Percentiles rank a stretch among this genome's conserved stretches.
These are phyloP conservation scores for Isabelozyma heimii DNA, from an alignment of 805 yeast species.

Conservation along the genomic window DNA sequence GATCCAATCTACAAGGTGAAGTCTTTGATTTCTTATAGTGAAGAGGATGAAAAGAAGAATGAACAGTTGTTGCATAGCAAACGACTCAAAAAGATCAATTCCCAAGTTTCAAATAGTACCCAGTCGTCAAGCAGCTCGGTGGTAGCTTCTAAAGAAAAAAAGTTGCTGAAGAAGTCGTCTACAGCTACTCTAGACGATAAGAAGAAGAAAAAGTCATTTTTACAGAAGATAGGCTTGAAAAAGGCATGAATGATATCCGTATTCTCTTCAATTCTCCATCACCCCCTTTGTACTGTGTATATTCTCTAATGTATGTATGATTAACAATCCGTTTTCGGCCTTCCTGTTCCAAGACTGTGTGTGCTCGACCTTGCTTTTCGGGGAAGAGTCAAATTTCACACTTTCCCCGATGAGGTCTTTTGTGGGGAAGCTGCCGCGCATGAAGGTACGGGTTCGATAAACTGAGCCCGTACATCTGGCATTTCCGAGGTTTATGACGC, in stretches of 20 bases:
- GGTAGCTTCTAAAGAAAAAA: background rate
- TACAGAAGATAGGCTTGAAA: constrained; percentile 23
- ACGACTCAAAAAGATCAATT: constrained; percentile 1
- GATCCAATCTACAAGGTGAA: constrained; percentile 38
- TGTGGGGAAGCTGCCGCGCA: background rate
- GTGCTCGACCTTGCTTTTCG: too few species aligned
- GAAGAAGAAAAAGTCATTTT: constrained; percentile 16
- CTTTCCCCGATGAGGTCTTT: background rate
- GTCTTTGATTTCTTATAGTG: constrained; percentile 33
- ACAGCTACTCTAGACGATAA: constrained; percentile 5
- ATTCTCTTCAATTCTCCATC: background rate
- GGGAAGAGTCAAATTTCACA: background rate
- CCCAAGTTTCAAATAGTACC: constrained; percentile 1
- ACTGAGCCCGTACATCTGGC: background rate
- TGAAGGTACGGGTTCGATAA: background rate
- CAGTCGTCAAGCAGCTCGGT: background rate
- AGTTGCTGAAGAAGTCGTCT: background rate
- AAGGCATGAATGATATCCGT: constrained; percentile 7
- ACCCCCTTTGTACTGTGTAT: background rate
- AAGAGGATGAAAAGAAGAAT: constrained; percentile 25
- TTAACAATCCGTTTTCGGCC: too few species aligned
- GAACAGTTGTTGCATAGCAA: constrained; percentile 1
- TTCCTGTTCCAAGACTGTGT: too few species aligned
- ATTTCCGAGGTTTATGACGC: background rate
- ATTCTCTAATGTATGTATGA: background rate